Evolutionary conservation across 306 rosid genomes (phyloP).

Genomic region (Potentilla sterilis): DNA sequence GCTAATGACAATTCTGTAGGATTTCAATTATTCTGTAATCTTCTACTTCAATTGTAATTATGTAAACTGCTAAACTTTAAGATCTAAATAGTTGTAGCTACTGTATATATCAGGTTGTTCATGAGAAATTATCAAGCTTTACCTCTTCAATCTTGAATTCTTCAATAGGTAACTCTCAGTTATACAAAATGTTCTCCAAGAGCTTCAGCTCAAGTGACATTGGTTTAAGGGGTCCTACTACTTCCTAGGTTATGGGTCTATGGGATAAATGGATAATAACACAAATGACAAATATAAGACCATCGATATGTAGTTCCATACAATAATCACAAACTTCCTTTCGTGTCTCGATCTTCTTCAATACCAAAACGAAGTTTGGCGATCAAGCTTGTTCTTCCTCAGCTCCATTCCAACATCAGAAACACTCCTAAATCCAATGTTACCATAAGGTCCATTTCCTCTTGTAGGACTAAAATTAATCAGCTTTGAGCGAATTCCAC

Average conservation of each 20-base stretch:
- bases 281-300: neutral
- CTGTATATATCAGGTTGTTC: too few relatives aligned
- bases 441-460: slow-evolving; percentile 1
- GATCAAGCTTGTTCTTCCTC: slow-evolving; percentile 35
- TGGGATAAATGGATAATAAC: neutral
- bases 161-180: too few relatives aligned
- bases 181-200: neutral
- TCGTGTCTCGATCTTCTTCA: slow-evolving; percentile 12
- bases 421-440: slow-evolving; percentile 32
- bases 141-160: too few relatives aligned
- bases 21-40: too few relatives aligned
- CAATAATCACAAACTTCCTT: neutral
- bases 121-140: too few relatives aligned
- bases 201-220: neutral
- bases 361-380: slow-evolving; percentile 54
- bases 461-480: slow-evolving; percentile 7
- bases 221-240: neutral
- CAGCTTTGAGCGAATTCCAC: slow-evolving; percentile 53
- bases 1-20: too few relatives aligned
- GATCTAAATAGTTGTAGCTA: too few relatives aligned
- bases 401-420: slow-evolving; percentile 47
- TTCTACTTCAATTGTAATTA: too few relatives aligned
- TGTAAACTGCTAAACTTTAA: too few relatives aligned
- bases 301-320: neutral
- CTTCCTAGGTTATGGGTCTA: neutral